Evolutionary conservation across 768 basidiomycete species (phyloP).

Genomic region (Gymnopilus junonius): DNA sequence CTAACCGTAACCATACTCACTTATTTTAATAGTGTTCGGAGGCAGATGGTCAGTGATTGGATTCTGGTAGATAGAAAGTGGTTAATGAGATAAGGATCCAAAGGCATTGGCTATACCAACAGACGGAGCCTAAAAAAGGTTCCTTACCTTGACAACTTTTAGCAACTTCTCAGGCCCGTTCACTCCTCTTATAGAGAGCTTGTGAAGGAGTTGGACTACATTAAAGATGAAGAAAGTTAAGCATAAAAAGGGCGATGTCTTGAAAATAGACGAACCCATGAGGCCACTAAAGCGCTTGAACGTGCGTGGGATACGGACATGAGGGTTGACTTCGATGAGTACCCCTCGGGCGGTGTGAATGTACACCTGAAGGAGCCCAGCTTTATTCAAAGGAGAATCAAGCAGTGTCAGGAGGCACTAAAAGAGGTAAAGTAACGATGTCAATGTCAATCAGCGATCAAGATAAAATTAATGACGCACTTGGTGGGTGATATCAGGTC

Average conservation of each 20-base stretch:
- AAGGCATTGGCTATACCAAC: background rate
- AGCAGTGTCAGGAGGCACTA: conserved; percentile 95
- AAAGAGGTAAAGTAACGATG: conserved; percentile 5
- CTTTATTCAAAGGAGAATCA: conserved; percentile 98
- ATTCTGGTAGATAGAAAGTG: conserved; percentile 56
- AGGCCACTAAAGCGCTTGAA: conserved; percentile 98
- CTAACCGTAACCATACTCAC: conserved; percentile 54
- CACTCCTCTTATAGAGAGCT: conserved; percentile 92
- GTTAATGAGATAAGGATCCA: background rate
- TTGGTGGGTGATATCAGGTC: conserved; percentile 99
- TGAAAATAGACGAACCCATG: conserved; percentile 71
- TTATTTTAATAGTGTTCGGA: conserved; percentile 93
- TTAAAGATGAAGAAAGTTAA: background rate
- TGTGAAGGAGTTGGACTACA: conserved; percentile 94
- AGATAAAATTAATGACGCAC: conserved; percentile 44
- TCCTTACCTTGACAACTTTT: conserved; percentile 91
- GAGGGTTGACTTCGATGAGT: conserved; percentile 97
- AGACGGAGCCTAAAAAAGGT: background rate
- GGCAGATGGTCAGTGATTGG: conserved; percentile 95
- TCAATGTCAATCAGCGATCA: background rate
- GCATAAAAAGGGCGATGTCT: conserved; percentile 6
- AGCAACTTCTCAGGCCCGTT: conserved; percentile 97
- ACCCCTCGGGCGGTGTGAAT: conserved; percentile 97
- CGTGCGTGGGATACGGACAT: conserved; percentile 95
- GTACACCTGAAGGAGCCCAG: conserved; percentile 94